Base-by-base conservation (phyloP, 176 grass and related monocot species). In the Oryza punctata region DNA sequence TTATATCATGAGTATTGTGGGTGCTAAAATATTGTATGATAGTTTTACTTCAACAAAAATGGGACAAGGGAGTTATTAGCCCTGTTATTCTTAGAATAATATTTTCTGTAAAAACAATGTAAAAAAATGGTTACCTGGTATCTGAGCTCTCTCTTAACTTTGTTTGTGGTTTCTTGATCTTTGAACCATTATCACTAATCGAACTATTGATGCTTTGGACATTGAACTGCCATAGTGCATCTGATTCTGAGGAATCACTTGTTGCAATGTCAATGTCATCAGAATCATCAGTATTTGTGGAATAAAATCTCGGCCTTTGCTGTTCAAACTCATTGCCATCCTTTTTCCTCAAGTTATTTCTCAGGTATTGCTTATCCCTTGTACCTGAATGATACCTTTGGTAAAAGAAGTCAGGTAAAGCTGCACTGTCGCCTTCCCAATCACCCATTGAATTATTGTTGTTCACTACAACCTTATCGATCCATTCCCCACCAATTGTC, bases 211-310 rank as follows among this genome's bases (percentile, higher is more conserved):
- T 85, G 85, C 83, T 99, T 87, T 91, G 89, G 54, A 87, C 63
- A 89, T 88, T 96, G 85, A 94, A 95, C 70, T 94, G 96, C 96
- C 96, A 99, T 25, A 92, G 86, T 76, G 88, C 89, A 68, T 99
- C 96, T 83, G 93, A 92, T 93, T 99, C 96, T 46, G 96, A 99
- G 68, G 96, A 99, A 92, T 99, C 96, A 77, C 96, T 99, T 30
- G 96, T 99, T 72, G 93, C 96, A 81, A 99, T 86, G 77, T 98
- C 96, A 76, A 96, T 83, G 67, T 99, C 96, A 89, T 99, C 96
- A 5, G 93, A 96, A 69, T 94, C 96, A 70, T 99, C 96, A 12
- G 93, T 94, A 81, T 92, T 89, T 32, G 76, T 84, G 77, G 87
- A 93, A 49, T 91, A 96, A 72, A 95, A 96, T n/a, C 63, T 79